Base-by-base conservation (phyloP, 768 basidiomycete species). In the Kwoniella botswanensis region DNA sequence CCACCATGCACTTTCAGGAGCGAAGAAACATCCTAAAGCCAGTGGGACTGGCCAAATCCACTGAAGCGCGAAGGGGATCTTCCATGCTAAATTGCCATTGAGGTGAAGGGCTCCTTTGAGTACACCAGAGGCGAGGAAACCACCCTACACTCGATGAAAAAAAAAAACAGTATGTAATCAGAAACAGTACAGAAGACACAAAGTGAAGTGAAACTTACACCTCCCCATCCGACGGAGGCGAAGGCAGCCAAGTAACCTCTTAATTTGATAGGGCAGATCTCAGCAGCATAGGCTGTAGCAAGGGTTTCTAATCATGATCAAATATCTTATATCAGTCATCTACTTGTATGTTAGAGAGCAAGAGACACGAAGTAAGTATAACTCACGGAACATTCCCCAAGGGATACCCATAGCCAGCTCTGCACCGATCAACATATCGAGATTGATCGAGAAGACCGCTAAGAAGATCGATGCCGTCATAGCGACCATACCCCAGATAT, bases 11-110 rank as follows among this genome's bases (percentile, higher is more conserved):
- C 68, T 70, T 63, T 79, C 79, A n/a, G 81, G 82, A 24, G 74
- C 74, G 73, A 82, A 81, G 74, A 60, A 78, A 68, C 70, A 67
- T 18, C 74, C 82, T 42, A 77, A 44, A 56, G 73, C 46, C 53
- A 85, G 72, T 15, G 83, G 84, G 18, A 82, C 24, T 10, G 82
- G 78, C 83, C 82, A 84, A 17, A 84, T 65, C 84, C 82, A 79
- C 67, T 79, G 79, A 18, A 82, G 56, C 54, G 76, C 74, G 63
- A 71, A 82, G 41, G 75, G 80, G 41, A 79, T 29, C n/a, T 56
- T 64, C 76, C 69, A 68, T 56, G 76, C 80, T 69, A 74, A 77
- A 35, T 78, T 60, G 17, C 71, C 71, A 0, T 76, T 67, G 59
- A 80, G 70, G 26, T 62, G 29, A 0, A 78, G 66, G 26, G 71